phyloP scores from a whole-genome alignment of 306 rosid species.

The Castanea mollissima region DNA sequence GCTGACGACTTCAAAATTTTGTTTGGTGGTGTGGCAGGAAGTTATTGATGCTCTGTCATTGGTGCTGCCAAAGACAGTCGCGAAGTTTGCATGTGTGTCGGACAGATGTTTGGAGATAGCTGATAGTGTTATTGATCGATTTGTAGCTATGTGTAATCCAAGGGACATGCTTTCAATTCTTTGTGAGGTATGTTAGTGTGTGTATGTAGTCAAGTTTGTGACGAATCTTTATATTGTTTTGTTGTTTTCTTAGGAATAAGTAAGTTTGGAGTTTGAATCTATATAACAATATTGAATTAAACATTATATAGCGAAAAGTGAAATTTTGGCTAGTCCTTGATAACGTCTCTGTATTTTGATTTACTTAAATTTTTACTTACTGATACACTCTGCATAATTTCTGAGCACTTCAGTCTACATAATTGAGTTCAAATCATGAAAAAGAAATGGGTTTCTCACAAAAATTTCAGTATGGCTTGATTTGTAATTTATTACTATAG shows the following conservation, averaged over 20 bases:
- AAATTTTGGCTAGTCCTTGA: background rate
- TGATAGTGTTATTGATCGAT: conserved; percentile 52
- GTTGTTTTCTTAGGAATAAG: conserved; percentile 11
- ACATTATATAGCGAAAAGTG: background rate
- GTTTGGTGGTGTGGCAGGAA: conserved; percentile 42
- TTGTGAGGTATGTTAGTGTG: conserved; percentile 49
- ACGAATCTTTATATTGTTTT: background rate
- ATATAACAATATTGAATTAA: background rate
- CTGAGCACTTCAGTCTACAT: background rate
- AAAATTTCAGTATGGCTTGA: background rate
- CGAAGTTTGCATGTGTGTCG: conserved; percentile 60
- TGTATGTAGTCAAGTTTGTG: background rate
- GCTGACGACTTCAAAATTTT: conserved; percentile 1
- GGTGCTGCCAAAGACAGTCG: conserved; percentile 71
- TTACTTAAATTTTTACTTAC: background rate
- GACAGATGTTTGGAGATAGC: conserved; percentile 57
- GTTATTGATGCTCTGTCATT: conserved; percentile 65
- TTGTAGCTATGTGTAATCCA: conserved; percentile 58
- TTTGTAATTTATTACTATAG: background rate
- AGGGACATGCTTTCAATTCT: conserved; percentile 82
- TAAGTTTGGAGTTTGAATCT: background rate
- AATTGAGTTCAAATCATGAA: background rate
- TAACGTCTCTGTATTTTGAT: background rate
- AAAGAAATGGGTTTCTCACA: background rate
- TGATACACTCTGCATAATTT: background rate